A percentile compares a stretch with the other conserved stretches of the same genome.
These are phyloP conservation scores for Xylaria sp. DNA, from an alignment of 495 filamentous ascomycete genomes.

Conservation along the genomic window DNA sequence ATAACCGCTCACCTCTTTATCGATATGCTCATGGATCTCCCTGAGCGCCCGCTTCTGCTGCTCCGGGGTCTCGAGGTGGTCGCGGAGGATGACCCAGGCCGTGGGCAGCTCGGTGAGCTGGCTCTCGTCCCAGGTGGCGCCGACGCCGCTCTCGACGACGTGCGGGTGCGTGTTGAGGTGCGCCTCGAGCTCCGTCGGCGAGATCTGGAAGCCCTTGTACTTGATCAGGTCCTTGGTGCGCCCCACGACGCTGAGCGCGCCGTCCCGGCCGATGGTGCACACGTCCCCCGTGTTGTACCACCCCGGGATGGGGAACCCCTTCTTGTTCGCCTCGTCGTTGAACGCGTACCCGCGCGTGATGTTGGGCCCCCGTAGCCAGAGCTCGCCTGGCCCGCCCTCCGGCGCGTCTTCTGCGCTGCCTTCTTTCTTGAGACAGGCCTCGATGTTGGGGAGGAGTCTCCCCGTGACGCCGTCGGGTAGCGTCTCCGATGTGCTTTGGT, in stretches of 20 bases:
- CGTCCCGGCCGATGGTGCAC: constrained; percentile 62
- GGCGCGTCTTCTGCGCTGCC: constrained; percentile 55
- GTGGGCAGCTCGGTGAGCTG: constrained; percentile 72
- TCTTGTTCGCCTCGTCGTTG: constrained; percentile 61
- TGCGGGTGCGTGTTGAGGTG: constrained; percentile 65
- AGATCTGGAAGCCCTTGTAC: constrained; percentile 74
- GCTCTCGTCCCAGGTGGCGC: constrained; percentile 66
- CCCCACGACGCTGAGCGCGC: constrained; percentile 68
- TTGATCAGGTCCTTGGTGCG: constrained; percentile 75
- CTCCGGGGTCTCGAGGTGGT: constrained; percentile 47
- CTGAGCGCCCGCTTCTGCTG: constrained; percentile 52
- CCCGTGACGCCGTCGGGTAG: constrained; percentile 34
- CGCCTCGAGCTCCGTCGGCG: constrained; percentile 76
- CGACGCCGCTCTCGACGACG: constrained; percentile 73
- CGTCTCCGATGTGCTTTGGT: constrained; percentile 30
- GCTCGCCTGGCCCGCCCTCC: constrained; percentile 64
- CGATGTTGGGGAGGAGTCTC: constrained; percentile 33
- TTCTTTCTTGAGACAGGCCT: constrained; percentile 36
- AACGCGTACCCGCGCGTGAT: constrained; percentile 71
- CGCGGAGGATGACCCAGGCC: constrained; percentile 70
- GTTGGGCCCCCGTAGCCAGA: constrained; percentile 70
- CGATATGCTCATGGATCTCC: constrained; percentile 63
- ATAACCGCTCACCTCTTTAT: constrained; percentile 46
- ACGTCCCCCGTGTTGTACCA: constrained; percentile 74
- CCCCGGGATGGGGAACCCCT: constrained; percentile 64